A percentile compares a stretch with the other conserved stretches of the same genome.
Evolutionary conservation across 352 stramenopile genomes (phyloP).

Genomic region (Pythium plurisporium): DNA sequence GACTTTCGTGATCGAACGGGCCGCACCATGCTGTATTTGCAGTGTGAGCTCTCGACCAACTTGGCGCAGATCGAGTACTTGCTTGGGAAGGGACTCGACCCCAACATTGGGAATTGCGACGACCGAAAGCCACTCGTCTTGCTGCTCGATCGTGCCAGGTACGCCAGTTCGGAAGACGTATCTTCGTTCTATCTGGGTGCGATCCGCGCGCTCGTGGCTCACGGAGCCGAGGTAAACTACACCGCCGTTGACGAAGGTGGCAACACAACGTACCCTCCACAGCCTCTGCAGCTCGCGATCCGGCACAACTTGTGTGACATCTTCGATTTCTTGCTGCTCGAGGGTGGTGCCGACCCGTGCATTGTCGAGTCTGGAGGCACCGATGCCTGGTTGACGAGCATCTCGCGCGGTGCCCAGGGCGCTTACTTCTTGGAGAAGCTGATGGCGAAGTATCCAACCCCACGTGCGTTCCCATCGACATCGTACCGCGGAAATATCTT

Average conservation of each 20-base stretch:
- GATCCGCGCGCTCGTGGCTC: constrained; percentile 46
- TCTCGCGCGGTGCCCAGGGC: constrained; percentile 27
- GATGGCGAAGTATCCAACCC: constrained; percentile 28
- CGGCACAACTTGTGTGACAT: constrained; percentile 27
- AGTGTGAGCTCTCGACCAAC: constrained; percentile 63
- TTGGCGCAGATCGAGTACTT: constrained; percentile 63
- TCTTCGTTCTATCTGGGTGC: constrained; percentile 55
- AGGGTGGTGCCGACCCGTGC: constrained; percentile 31
- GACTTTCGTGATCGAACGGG: constrained; percentile 71
- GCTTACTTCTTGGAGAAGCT: constrained; percentile 45
- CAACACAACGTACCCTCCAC: constrained; percentile 14
- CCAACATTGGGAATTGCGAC: constrained; percentile 61
- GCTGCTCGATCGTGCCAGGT: constrained; percentile 27
- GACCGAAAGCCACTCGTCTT: constrained; percentile 54
- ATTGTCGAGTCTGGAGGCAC: constrained; percentile 28
- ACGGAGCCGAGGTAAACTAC: constrained; percentile 27
- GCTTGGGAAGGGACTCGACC: constrained; percentile 59
- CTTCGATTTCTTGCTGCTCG: constrained; percentile 43
- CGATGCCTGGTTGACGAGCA: constrained; percentile 54
- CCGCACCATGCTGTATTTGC: constrained; percentile 77
- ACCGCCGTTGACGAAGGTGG: constrained; percentile 11
- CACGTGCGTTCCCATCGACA: background rate
- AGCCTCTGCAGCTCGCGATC: constrained; percentile 62
- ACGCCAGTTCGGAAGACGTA: constrained; percentile 6
- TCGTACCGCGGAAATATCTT: constrained; percentile 47